Evolutionary conservation across 2,329 filamentous ascomycete genomes (phyloP).

Genomic region (Mollisia scopiformis): DNA sequence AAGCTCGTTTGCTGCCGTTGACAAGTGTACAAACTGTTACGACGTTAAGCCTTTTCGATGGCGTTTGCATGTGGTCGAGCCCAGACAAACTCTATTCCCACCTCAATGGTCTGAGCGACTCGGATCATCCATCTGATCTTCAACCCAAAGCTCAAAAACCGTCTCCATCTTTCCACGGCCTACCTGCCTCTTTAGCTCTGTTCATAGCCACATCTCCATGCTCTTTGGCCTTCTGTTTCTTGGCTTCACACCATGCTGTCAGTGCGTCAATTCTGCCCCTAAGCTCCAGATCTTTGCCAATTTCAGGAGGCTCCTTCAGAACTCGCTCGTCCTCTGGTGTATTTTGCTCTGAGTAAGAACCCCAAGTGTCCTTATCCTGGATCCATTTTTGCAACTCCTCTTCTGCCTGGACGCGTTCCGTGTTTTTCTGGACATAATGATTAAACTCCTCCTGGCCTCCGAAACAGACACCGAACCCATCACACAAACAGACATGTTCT

Average conservation of each 20-base stretch:
- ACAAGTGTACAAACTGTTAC: neutral
- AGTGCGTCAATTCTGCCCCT: slow-evolving; percentile 19
- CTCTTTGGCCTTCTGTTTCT: slow-evolving; percentile 23
- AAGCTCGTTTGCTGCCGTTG: neutral
- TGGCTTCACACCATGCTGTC: slow-evolving; percentile 18
- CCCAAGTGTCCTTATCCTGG: slow-evolving; percentile 3
- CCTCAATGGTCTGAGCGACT: neutral
- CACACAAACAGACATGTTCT: slow-evolving; percentile 36
- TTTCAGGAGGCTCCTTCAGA: slow-evolving; percentile 10
- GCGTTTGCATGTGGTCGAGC: neutral
- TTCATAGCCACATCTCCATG: slow-evolving; percentile 25
- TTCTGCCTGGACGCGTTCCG: slow-evolving; percentile 13
- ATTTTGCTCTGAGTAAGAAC: neutral
- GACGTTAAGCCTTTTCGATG: neutral
- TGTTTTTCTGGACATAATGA: slow-evolving; percentile 8
- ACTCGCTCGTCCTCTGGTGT: neutral
- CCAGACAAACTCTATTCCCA: neutral
- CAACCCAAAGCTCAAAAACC: slow-evolving; percentile 16
- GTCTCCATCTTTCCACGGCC: slow-evolving; percentile 27
- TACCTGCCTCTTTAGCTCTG: slow-evolving; percentile 27
- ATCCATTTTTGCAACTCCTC: slow-evolving; percentile 13
- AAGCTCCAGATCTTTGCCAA: slow-evolving; percentile 15
- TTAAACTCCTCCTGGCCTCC: slow-evolving; percentile 31
- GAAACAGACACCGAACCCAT: slow-evolving; percentile 37
- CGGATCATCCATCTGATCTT: neutral